A percentile compares a stretch with the other conserved stretches of the same genome.
phyloP scores from a whole-genome alignment of 306 rosid genomes.

The Comarum palustre region DNA sequence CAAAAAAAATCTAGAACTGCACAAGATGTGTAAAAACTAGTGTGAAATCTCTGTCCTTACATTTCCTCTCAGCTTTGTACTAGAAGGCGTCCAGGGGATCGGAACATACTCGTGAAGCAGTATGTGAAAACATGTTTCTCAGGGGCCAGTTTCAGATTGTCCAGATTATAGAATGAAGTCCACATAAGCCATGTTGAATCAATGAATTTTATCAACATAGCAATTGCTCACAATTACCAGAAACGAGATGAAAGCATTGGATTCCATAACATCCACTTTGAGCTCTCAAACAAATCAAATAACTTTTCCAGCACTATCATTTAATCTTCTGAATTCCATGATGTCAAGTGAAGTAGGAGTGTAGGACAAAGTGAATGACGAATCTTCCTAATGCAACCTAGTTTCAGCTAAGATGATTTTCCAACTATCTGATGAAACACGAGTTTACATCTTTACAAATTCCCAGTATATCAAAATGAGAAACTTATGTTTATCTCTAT shows the following conservation, averaged over 20 bases:
- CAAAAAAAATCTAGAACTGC: too few relatives aligned
- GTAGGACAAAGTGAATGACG: too few relatives aligned
- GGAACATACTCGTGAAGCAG: too few relatives aligned
- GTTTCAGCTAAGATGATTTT: slow-evolving; percentile 18
- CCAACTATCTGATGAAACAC: neutral
- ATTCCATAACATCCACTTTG: neutral
- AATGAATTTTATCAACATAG: neutral
- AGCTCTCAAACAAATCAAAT: neutral
- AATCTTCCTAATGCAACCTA: neutral
- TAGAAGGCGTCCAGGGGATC: too few relatives aligned
- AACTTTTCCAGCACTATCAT: neutral
- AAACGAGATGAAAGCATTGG: neutral
- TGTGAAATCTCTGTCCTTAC: too few relatives aligned
- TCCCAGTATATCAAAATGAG: slow-evolving; percentile 27
- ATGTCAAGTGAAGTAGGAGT: slow-evolving; percentile 11
- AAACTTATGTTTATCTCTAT: slow-evolving; percentile 18
- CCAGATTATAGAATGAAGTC: neutral
- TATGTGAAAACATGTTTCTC: too few relatives aligned
- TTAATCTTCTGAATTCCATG: neutral
- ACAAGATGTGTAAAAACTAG: too few relatives aligned
- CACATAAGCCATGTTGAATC: neutral
- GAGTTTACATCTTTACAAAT: slow-evolving; percentile 35
- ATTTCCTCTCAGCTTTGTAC: too few relatives aligned
- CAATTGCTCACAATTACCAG: neutral
- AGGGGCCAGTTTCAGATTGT: neutral